phyloP scores from a whole-genome alignment of 1,139 yeast species.

The Geotrichum carabidarum region DNA sequence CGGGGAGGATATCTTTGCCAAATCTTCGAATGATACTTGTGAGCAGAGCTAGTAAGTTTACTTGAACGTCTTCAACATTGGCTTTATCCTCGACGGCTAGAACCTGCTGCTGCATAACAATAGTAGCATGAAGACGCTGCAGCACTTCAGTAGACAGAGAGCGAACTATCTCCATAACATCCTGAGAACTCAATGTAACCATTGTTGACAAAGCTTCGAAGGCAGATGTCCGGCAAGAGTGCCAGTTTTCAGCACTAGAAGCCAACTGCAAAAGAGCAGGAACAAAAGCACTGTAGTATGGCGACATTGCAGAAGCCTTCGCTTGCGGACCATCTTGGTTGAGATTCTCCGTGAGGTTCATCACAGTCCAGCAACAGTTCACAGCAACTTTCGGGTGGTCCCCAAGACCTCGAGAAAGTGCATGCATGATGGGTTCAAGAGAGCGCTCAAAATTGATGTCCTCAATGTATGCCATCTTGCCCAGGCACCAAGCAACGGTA shows the following conservation, averaged over 20 bases:
- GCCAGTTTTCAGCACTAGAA: constrained; percentile 71
- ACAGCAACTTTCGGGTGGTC: constrained; percentile 92
- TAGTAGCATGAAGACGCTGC: constrained; percentile 64
- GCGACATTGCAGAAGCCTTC: constrained; percentile 63
- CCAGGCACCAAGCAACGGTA: constrained; percentile 97
- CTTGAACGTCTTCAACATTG: constrained; percentile 82
- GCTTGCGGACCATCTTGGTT: constrained; percentile 52
- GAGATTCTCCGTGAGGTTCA: constrained; percentile 83
- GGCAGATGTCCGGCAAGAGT: constrained; percentile 88
- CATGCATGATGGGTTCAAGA: constrained; percentile 64
- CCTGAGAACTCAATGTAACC: constrained; percentile 69
- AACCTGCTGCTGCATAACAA: constrained; percentile 46
- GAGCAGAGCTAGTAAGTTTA: constrained; percentile 76
- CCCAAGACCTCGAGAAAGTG: constrained; percentile 68
- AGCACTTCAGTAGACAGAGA: constrained; percentile 71
- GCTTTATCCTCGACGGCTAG: constrained; percentile 59
- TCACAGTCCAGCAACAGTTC: constrained; percentile 95
- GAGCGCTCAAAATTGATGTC: constrained; percentile 64
- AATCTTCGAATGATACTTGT: constrained; percentile 85
- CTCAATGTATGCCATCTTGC: constrained; percentile 87
- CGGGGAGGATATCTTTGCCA: constrained; percentile 58
- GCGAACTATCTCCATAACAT: constrained; percentile 64
- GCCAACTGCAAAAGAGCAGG: constrained; percentile 68
- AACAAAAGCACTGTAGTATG: constrained; percentile 61
- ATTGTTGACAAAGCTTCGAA: constrained; percentile 86